A percentile compares a stretch with the other conserved stretches of the same genome.
phyloP scores from a whole-genome alignment of 371 early-diverging fungal species.

The Mortierella sp. region DNA sequence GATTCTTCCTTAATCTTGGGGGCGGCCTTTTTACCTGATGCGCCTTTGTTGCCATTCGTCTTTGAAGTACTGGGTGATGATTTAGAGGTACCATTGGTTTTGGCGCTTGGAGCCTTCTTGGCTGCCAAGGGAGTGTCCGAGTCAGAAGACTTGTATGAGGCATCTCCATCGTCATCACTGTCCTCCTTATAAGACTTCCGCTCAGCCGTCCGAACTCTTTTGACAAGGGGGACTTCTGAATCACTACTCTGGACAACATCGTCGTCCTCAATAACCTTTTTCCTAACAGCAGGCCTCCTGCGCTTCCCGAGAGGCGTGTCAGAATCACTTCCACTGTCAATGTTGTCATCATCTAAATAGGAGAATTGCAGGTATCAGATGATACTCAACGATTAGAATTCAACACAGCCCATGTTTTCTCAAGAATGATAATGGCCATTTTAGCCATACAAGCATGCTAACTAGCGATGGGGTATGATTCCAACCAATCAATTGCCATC shows the following conservation, averaged over 20 bases:
- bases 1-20: slow-evolving; percentile 53
- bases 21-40: slow-evolving; percentile 21
- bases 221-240: slow-evolving; percentile 17
- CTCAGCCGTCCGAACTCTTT: slow-evolving; percentile 29
- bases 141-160: slow-evolving; percentile 20
- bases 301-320: slow-evolving; percentile 48
- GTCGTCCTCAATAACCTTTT: slow-evolving; percentile 35
- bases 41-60: slow-evolving; percentile 26
- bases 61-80: neutral
- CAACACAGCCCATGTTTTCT: neutral
- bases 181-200: slow-evolving; percentile 34
- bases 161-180: slow-evolving; percentile 14
- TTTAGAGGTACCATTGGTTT: slow-evolving; percentile 14
- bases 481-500: no score
- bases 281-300: slow-evolving; percentile 31
- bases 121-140: slow-evolving; percentile 47
- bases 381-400: neutral
- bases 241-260: slow-evolving; percentile 24
- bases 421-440: neutral
- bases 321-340: slow-evolving; percentile 43
- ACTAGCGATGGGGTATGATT: no score
- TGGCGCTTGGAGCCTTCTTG: slow-evolving; percentile 21
- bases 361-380: neutral
- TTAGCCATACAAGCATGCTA: no score
- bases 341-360: slow-evolving; percentile 21